Conservation (phyloP, 495 filamentous ascomycete species). For the Sphaerosporella brunnea region DNA sequence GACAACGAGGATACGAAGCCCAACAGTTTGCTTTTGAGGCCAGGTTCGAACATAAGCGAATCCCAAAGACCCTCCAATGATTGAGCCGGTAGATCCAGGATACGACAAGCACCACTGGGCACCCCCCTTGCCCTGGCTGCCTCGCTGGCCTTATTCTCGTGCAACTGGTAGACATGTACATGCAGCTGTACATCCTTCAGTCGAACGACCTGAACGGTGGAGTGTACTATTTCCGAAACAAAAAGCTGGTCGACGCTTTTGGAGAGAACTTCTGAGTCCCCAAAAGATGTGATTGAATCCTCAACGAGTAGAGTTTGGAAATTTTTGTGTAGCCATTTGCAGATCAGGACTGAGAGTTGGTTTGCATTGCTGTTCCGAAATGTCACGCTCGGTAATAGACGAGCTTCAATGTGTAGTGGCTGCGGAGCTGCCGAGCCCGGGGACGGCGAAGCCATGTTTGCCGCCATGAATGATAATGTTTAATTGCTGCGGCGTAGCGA, state of each 20-base stretch:
- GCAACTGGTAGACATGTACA: slow-evolving; percentile 22
- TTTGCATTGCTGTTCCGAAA: no score
- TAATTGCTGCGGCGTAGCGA: no score
- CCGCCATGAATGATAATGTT: no score
- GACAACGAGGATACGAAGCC: slow-evolving; percentile 33
- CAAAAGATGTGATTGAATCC: slow-evolving; percentile 5
- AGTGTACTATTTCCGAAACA: slow-evolving; percentile 20
- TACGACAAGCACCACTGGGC: slow-evolving; percentile 19
- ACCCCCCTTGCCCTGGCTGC: slow-evolving; percentile 5
- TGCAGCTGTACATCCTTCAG: slow-evolving; percentile 15
- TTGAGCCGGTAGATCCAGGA: slow-evolving; percentile 29
- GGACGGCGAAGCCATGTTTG: no score
- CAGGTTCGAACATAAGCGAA: slow-evolving; percentile 35
- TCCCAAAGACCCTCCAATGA: slow-evolving; percentile 35
- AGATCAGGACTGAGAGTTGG: no score
- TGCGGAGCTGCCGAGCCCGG: no score
- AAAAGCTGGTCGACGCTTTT: slow-evolving; percentile 19
- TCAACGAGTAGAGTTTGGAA: slow-evolving; percentile 19
- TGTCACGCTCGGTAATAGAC: no score
- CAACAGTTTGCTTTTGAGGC: slow-evolving; percentile 31
- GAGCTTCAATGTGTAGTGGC: no score
- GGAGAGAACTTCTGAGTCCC: slow-evolving; percentile 11
- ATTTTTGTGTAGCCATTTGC: slow-evolving; percentile 17
- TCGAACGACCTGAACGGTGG: slow-evolving; percentile 12
- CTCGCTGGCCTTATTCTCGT: slow-evolving; percentile 8